Base-by-base conservation (phyloP, 139 green algal genomes). In the Picochlorum sp. region DNA sequence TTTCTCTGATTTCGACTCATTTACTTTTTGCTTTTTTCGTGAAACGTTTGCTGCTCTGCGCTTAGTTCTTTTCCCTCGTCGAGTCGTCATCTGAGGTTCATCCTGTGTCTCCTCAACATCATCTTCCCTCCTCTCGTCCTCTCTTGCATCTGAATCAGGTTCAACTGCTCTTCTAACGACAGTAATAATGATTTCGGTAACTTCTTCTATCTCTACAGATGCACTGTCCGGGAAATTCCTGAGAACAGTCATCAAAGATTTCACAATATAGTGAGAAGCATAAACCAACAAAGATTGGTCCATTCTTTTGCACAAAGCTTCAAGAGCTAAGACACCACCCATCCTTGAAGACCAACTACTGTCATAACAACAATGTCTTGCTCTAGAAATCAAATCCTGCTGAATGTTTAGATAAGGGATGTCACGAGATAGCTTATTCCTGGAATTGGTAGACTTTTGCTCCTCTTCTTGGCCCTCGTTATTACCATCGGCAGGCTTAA, bases 281-380 rank as follows among this genome's bases (percentile, higher is more conserved):
- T 50, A 51, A 14, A 24, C 15, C 62, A 92, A 56, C 64, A 79
- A 81, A 1, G 21, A 44, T 9, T 75, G 49, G 0, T 84, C 83
- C 62, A 93, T 16, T 14, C 58, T 65, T 11, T 50, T 28, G 9
- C 38, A 28, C n/a, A 78, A 45, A 14, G 41, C 2, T 20, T 54
- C 15, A 3, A 96, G 58, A n/a, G 83, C 88, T 9, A 78, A 71
- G 6, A 87, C 75, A 16, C 90, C 92, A 16, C 89, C 89, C 7
- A 96, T 69, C 20, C 86, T 80, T 5, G 71, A 67, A 5, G 85
- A 62, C 92, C 90, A 97, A 6, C 69, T 71, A 54, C 87, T 84
- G 11, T 85, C 83, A 57, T 90, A 94, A 77, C 92, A 97, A 68
- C 80, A 87, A 71, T 96, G 85, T 67, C 96, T 63, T 34, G 96